phyloP scores from a whole-genome alignment of 1,284 basidiomycete species.

The Sanghuangporus baumii region DNA sequence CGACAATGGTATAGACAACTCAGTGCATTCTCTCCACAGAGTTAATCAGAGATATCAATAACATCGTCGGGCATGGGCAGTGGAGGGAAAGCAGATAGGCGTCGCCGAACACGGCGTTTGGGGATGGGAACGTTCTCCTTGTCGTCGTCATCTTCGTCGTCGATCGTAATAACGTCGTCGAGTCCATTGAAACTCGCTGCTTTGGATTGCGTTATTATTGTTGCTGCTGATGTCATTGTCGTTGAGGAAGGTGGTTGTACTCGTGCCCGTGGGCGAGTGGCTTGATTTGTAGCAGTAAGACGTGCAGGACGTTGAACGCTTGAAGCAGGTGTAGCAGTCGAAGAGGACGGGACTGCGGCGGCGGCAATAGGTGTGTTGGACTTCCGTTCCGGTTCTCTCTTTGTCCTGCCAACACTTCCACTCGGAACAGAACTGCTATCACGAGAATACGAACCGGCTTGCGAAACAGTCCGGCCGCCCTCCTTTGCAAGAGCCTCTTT shows the following conservation, averaged over 20 bases:
- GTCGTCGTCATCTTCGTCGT: constrained; percentile 46
- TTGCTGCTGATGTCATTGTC: not conserved
- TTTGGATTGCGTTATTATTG: not conserved
- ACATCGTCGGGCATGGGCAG: constrained; percentile 30
- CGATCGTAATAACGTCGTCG: constrained; percentile 33
- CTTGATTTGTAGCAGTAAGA: not conserved
- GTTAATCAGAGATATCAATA: constrained; percentile 46
- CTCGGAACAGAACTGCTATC: not conserved
- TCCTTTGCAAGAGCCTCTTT: constrained; percentile 31
- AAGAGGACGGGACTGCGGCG: not conserved
- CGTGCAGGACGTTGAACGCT: not conserved
- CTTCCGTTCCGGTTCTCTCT: not conserved
- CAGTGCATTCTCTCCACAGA: not conserved
- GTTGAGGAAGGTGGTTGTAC: not conserved
- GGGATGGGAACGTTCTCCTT: constrained; percentile 55
- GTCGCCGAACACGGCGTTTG: constrained; percentile 47
- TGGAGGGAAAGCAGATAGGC: constrained; percentile 21
- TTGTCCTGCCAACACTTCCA: not conserved
- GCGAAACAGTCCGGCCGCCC: constrained; percentile 1
- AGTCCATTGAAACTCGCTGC: not conserved
- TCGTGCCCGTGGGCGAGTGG: not conserved
- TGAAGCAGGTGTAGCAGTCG: not conserved
- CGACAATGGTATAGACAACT: not conserved
- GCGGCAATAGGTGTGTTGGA: not conserved
- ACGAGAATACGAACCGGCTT: not conserved